These are phyloP conservation scores for Epichloe typhina DNA, from an alignment of 2,329 filamentous ascomycete species.

Conservation along the genomic window DNA sequence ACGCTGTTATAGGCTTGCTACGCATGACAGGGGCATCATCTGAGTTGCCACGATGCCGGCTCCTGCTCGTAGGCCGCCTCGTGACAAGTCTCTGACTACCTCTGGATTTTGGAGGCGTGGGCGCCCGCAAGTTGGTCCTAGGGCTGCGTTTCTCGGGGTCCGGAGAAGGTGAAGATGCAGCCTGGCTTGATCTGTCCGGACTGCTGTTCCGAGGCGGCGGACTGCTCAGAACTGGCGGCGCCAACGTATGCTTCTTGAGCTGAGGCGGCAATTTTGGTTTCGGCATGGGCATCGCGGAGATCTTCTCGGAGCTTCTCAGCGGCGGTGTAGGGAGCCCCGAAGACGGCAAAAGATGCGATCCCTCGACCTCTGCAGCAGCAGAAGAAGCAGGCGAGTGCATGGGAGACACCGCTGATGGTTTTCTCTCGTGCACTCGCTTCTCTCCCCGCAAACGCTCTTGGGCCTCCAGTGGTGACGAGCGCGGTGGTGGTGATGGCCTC, in stretches of 20 bases:
- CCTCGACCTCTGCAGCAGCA: background rate
- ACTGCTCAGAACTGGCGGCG: slow-evolving; percentile 8
- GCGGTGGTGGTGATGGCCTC: slow-evolving; percentile 14
- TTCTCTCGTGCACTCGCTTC: background rate
- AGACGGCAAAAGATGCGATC: background rate
- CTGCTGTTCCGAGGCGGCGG: background rate
- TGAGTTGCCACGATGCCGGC: slow-evolving; percentile 7
- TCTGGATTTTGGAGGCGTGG: slow-evolving; percentile 24
- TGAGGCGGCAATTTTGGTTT: slow-evolving; percentile 12
- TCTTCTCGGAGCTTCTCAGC: slow-evolving; percentile 1
- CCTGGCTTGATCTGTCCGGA: slow-evolving; percentile 7
- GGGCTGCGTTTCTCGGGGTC: slow-evolving; percentile 17
- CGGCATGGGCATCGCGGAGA: slow-evolving; percentile 4
- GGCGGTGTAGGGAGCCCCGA: slow-evolving; percentile 1
- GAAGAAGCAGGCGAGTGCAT: background rate
- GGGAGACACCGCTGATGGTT: background rate
- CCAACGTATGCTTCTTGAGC: slow-evolving; percentile 14
- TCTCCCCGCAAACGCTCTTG: background rate
- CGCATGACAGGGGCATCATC: background rate
- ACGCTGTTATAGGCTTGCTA: background rate
- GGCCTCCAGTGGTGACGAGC: background rate
- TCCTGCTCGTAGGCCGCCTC: background rate
- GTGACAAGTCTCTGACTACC: slow-evolving; percentile 12
- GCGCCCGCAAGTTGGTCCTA: slow-evolving; percentile 14
- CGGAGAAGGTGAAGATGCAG: slow-evolving; percentile 13